These are phyloP conservation scores for Adansonia madagascariensis DNA, from an alignment of 441 rosid genomes.

Conservation along the genomic window DNA sequence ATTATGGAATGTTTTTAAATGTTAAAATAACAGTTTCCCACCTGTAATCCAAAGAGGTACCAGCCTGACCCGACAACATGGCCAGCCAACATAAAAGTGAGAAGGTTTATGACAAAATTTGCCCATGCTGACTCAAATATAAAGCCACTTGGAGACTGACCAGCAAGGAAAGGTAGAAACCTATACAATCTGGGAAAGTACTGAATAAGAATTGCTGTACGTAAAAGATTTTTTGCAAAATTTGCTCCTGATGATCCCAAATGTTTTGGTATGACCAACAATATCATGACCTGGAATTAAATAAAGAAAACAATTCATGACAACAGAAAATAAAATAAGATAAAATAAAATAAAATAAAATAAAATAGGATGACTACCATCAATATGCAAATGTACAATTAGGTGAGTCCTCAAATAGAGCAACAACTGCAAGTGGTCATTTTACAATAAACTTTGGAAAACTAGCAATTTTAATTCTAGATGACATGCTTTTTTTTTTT, in stretches of 20 bases:
- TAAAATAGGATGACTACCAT: not conserved
- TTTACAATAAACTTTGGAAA: not conserved
- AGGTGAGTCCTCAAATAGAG: not conserved
- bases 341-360: too few species aligned
- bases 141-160: constrained; percentile 72
- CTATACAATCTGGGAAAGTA: constrained; percentile 77
- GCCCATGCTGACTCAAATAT: constrained; percentile 94
- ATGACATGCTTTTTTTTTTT: not conserved
- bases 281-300: constrained; percentile 60
- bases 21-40: constrained; percentile 30
- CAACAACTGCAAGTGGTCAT: not conserved
- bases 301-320: constrained; percentile 1
- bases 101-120: constrained; percentile 82
- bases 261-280: constrained; percentile 46
- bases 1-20: constrained; percentile 13
- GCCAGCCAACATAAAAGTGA: constrained; percentile 73
- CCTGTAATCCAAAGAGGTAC: constrained; percentile 95
- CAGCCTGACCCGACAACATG: constrained; percentile 84
- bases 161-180: constrained; percentile 72
- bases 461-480: not conserved
- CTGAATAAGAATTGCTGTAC: constrained; percentile 64
- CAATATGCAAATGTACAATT: not conserved
- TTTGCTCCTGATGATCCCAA: constrained; percentile 61
- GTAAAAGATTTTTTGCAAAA: constrained; percentile 67
- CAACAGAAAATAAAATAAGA: not conserved